A percentile compares a stretch with the other conserved stretches of the same genome.
These are phyloP conservation scores for Sporothrix mexicana DNA, from an alignment of 2,329 filamentous ascomycete species.

Conservation along the genomic window DNA sequence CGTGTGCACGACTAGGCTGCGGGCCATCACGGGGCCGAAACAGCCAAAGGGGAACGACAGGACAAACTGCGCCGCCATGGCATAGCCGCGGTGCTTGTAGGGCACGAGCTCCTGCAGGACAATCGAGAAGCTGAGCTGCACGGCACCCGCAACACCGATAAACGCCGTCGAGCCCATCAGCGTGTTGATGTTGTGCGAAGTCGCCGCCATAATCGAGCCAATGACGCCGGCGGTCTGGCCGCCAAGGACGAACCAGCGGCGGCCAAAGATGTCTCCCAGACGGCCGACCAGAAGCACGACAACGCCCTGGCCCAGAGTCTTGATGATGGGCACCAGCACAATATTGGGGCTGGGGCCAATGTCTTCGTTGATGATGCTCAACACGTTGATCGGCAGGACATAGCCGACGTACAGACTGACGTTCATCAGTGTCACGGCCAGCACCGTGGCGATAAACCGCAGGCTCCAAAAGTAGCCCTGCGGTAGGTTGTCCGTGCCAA, in stretches of 20 bases:
- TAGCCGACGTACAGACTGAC: slow-evolving; percentile 49
- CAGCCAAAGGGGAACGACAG: slow-evolving; percentile 43
- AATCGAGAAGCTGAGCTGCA: slow-evolving; percentile 48
- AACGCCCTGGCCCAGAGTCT: slow-evolving; percentile 46
- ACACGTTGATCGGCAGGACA: slow-evolving; percentile 47
- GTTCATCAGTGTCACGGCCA: slow-evolving; percentile 48
- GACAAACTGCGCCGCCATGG: slow-evolving; percentile 44
- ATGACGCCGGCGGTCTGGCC: slow-evolving; percentile 47
- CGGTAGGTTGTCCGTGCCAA: slow-evolving; percentile 46
- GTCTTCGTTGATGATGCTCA: slow-evolving; percentile 40
- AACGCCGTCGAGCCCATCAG: slow-evolving; percentile 47
- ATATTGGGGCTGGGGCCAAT: slow-evolving; percentile 45
- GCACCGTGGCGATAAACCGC: slow-evolving; percentile 44
- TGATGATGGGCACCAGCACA: slow-evolving; percentile 46
- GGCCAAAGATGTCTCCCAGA: slow-evolving; percentile 49
- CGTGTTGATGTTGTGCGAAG: slow-evolving; percentile 44
- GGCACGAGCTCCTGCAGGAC: slow-evolving; percentile 51
- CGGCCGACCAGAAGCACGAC: slow-evolving; percentile 46
- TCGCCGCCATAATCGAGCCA: slow-evolving; percentile 47
- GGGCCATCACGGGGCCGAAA: slow-evolving; percentile 45
- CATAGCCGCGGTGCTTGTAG: slow-evolving; percentile 48
- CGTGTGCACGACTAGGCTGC: slow-evolving; percentile 45
- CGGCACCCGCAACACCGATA: slow-evolving; percentile 47
- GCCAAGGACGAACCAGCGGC: slow-evolving; percentile 50
- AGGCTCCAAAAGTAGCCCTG: slow-evolving; percentile 48